phyloP scores from a whole-genome alignment of 108 stramenopile species.

The Heterococcus sp. region DNA sequence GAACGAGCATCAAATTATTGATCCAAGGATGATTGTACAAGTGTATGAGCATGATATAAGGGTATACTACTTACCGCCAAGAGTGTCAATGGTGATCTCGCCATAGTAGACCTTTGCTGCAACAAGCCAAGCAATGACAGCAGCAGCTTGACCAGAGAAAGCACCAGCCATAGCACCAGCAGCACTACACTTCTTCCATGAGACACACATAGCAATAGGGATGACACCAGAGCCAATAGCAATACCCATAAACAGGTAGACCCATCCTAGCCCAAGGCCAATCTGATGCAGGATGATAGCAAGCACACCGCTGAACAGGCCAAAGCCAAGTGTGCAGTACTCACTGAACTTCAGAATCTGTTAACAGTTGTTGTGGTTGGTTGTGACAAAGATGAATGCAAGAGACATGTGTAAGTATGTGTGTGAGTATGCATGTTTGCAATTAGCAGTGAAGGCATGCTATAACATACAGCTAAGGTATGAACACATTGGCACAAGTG shows the following conservation, averaged over 20 bases:
- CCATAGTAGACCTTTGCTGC: constrained; percentile 63
- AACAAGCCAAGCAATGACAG: constrained; percentile 71
- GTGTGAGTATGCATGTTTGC: too few species aligned
- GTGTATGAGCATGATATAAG: too few species aligned
- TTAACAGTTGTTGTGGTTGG: too few species aligned
- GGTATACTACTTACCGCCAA: too few species aligned
- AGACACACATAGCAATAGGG: constrained; percentile 53
- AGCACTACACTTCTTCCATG: constrained; percentile 79
- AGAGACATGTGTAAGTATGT: too few species aligned
- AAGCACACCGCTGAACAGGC: constrained; percentile 74
- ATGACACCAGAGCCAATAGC: constrained; percentile 83
- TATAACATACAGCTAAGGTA: too few species aligned
- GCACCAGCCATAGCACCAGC: constrained; percentile 78
- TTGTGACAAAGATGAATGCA: too few species aligned
- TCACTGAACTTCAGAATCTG: not conserved
- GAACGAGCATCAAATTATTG: too few species aligned
- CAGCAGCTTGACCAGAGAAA: constrained; percentile 70
- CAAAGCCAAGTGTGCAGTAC: constrained; percentile 60
- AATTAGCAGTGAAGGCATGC: too few species aligned
- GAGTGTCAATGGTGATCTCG: constrained; percentile 60
- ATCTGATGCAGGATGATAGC: constrained; percentile 61
- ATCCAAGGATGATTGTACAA: too few species aligned
- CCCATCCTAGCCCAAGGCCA: constrained; percentile 79
- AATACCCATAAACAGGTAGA: constrained; percentile 89
- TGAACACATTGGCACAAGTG: too few species aligned